Evolutionary conservation across 1,139 yeast genomes (phyloP).

Genomic region (Suhomyces yuchorum): DNA sequence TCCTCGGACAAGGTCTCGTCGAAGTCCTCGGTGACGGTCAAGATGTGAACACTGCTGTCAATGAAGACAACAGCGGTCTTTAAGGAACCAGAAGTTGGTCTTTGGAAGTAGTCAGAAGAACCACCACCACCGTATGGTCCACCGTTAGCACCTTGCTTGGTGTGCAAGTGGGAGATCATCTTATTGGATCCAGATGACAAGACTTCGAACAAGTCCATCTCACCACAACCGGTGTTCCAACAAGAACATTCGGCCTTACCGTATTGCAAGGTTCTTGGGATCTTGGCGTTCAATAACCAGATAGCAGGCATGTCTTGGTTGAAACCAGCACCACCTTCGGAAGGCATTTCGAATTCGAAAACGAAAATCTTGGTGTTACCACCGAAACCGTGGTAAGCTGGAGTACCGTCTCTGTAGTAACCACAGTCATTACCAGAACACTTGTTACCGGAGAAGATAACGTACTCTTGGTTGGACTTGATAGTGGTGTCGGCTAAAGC

Average conservation of each 20-base stretch:
- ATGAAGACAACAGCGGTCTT: constrained; percentile 88
- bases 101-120: constrained; percentile 77
- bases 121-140: constrained; percentile 73
- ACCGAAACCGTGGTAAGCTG: constrained; percentile 72
- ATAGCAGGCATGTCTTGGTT: constrained; percentile 74
- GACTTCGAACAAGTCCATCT: constrained; percentile 76
- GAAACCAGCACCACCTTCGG: constrained; percentile 33
- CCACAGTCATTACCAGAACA: constrained; percentile 63
- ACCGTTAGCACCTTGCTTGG: constrained; percentile 73
- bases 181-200: constrained; percentile 69
- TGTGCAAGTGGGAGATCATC: constrained; percentile 82
- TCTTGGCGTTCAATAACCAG: constrained; percentile 75
- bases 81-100: constrained; percentile 78
- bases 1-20: constrained; percentile 52
- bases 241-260: constrained; percentile 66
- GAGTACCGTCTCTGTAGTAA: constrained; percentile 69
- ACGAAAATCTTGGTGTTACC: constrained; percentile 69
- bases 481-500: constrained; percentile 54
- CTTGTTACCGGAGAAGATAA: constrained; percentile 58
- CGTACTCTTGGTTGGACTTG: constrained; percentile 59
- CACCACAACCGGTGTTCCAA: constrained; percentile 81
- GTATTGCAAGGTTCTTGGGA: constrained; percentile 80
- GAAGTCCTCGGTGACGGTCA: constrained; percentile 61
- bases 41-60: constrained; percentile 54
- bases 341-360: constrained; percentile 71